Evolutionary conservation across 1,139 yeast genomes (phyloP), one percentile per base, ranked within the genome.

Genomic region (Meyerozyma carpophila): DNA sequence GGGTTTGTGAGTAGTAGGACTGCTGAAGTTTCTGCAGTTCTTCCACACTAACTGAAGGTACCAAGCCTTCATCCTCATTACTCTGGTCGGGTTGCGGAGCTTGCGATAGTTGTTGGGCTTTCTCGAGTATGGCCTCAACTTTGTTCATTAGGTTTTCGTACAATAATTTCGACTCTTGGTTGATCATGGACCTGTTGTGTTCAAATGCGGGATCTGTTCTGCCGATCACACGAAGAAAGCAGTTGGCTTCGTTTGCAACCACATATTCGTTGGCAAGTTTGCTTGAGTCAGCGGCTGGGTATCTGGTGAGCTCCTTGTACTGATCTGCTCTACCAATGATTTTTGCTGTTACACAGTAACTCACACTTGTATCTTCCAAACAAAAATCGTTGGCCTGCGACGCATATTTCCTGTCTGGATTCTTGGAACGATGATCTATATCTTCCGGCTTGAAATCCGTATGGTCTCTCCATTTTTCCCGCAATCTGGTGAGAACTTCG

Each of bases 321-420:
- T 62, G 64, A 3, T 65, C 57, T 4, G 67, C 62, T 43, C 60
- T 61, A 2, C 73, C 73, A 36, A 70, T 64, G 27, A 69, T 55
- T 37, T 72, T 53, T 2, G 72, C 73, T 55, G 65, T 63, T 7
- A 70, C 61, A 39, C 65, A 57, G 49, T 68, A 70, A 43, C 66
- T 61, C 9, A 70, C 57, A 6, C 68, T 59, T 4, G 67, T 55
- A 44, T 65, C 70, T 1, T 55, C 47, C 44, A 66, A 62, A 10
- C 65, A 53, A 48, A 65, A 62, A 48, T 70, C 75, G 39, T 63
- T 55, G 6, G 63, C 55, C 26, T 50, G 44, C 8, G 66, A 56
- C 1, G 64, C 61, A 43, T 61, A 62, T 5, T 16, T 39, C 10
- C 26, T 28, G 11, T 27, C 16, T 4, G 29, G 40, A 11, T 37